Base-by-base conservation (phyloP, 164 flowering plant species). In the Liriodendron chinense region DNA sequence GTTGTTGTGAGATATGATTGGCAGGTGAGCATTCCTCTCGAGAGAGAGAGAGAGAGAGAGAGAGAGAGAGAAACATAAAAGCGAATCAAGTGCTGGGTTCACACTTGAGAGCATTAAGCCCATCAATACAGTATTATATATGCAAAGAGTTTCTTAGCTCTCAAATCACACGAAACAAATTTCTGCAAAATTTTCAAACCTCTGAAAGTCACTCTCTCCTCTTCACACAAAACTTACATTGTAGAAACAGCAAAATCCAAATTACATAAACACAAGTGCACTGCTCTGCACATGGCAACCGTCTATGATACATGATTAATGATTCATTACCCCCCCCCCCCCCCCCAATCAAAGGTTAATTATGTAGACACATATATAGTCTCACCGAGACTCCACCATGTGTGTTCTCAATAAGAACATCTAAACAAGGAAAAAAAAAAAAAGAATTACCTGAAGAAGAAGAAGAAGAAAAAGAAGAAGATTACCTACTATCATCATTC, bases 141-240 rank as follows among this genome's bases (percentile, higher is more conserved):
- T 34, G 43, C 43, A 34, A 34, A 34, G 43, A 34, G 43, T 34
- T 34, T 34, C 3, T 34, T 34, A 4, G 43, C 43, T 34, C 7
- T 64, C 25, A 64, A 64, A 23, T 64, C 66, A 64, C 66, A 64
- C 28, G 21, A 64, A 64, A 22, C 23, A 64, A 64, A 57, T 13
- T 64, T 23, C 25, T 64, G 24, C 66, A 23, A n/a, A 22, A 64
- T 20, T 64, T 22, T 64, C 66, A 64, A 64, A 64, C 66, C 66
- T 64, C 62, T 57, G 20, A 25, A 23, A 9, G 23, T 62, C 49
- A 63, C 24, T 7, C 23, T 63, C 34, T 50, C 73, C 63, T 75
- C 72, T 78, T 72, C 81, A 78, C 84, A 78, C 80, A 74, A 78
- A 78, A 70, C 77, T 82, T 82, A 76, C 80, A 82, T 81, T 73